Percentiles rank a stretch among this genome's conserved stretches.
Evolutionary conservation across 1,139 yeast genomes (phyloP).

Genomic region (Nakaseomyces sp.): DNA sequence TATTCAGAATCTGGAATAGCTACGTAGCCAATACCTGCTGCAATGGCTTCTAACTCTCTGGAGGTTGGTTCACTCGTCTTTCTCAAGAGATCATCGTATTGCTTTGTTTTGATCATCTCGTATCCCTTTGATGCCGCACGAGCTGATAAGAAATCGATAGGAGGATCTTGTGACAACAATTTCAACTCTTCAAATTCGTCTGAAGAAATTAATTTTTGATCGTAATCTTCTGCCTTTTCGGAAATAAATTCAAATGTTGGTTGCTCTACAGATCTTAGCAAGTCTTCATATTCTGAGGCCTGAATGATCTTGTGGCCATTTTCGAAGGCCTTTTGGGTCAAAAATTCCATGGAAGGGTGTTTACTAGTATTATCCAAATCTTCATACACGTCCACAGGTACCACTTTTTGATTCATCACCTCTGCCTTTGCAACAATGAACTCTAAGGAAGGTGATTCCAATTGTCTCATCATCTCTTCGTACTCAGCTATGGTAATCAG

Average conservation of each 20-base stretch:
- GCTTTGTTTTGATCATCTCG: constrained; percentile 6
- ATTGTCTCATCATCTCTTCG: constrained; percentile 10
- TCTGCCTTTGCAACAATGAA: constrained; percentile 22
- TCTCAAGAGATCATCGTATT: constrained; percentile 8
- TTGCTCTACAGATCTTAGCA: constrained; percentile 8
- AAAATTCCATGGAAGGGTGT: constrained; percentile 9
- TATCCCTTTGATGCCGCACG: constrained; percentile 5
- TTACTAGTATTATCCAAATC: constrained; percentile 5
- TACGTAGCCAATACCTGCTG: constrained; percentile 18
- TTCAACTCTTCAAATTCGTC: constrained; percentile 28
- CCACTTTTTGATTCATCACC: constrained; percentile 3
- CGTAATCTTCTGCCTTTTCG: constrained; percentile 24
- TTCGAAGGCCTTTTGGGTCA: constrained; percentile 4
- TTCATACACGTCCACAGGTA: constrained; percentile 6
- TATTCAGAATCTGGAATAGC: constrained; percentile 29
- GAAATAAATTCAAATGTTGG: constrained; percentile 18
- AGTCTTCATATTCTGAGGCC: constrained; percentile 7
- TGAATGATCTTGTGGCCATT: neutral
- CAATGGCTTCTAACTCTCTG: constrained; percentile 21
- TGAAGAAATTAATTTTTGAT: constrained; percentile 15
- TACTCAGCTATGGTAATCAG: constrained; percentile 5
- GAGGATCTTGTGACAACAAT: constrained; percentile 5
- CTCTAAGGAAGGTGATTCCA: constrained; percentile 22
- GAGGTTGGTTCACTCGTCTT: constrained; percentile 13
- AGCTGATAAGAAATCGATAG: constrained; percentile 6